Percentiles rank a stretch among this genome's conserved stretches.
These are phyloP conservation scores for Nymphaea colorata DNA, from an alignment of 164 flowering plant species.

Conservation along the genomic window DNA sequence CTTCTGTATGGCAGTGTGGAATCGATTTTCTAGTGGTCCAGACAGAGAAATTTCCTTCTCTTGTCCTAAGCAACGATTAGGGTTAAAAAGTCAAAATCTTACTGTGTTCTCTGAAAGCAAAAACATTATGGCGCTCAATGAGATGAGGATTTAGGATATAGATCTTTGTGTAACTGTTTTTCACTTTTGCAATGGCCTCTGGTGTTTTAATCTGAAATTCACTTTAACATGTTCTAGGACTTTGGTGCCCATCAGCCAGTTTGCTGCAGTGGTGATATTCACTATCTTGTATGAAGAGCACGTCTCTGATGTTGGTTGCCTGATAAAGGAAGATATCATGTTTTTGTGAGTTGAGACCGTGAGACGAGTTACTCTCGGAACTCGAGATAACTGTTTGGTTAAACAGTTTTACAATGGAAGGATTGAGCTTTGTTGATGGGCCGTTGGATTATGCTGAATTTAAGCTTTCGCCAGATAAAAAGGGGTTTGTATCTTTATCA, in stretches of 20 bases:
- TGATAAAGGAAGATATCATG: not conserved
- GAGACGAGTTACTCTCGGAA: not conserved
- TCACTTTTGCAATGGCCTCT: not conserved
- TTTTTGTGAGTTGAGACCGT: not conserved
- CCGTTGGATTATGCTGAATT: conserved; percentile 43
- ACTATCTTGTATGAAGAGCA: not conserved
- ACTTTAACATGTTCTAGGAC: too few relatives aligned
- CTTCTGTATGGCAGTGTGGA: too few relatives aligned
- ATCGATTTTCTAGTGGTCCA: not conserved
- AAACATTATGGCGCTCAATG: not conserved
- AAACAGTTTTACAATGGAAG: conserved; percentile 26
- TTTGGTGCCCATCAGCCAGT: too few relatives aligned
- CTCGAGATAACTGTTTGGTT: not conserved
- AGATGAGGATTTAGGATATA: not conserved
- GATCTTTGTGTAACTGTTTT: not conserved
- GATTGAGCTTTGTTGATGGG: conserved; percentile 21
- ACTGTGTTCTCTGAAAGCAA: not conserved
- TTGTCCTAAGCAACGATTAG: not conserved
- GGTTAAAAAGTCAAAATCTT: not conserved
- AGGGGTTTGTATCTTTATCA: conserved; percentile 28
- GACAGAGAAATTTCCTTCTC: not conserved
- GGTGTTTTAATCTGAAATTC: not conserved
- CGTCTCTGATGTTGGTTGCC: not conserved
- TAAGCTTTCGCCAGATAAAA: conserved; percentile 31
- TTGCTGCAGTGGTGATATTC: too few relatives aligned